Base-by-base conservation (phyloP, 306 rosid genomes). In the Vigna nakashimae region DNA sequence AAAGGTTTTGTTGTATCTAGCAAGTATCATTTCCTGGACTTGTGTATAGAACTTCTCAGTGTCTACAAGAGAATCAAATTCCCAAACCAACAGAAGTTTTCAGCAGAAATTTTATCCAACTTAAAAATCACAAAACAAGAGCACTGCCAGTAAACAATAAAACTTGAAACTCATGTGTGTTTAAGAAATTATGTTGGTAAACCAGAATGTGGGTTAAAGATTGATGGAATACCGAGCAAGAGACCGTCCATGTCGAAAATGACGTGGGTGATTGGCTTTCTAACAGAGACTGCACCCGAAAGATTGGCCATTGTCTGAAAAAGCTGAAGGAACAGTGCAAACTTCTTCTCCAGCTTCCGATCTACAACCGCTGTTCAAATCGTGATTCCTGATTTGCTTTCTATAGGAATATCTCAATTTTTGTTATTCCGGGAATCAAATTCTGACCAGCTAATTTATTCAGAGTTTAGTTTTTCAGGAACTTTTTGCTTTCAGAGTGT, bases 171-270 rank as follows among this genome's bases (percentile, higher is more conserved):
- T n/a, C 4, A 49, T 0, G 0, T 38, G 63, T 13, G 49, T 48
- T n/a, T 46, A 10, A 46, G 49, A 48, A 30, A 2, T 15, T 57
- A 74, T 9, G 48, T 9, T 59, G 1, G 13, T 49, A 8, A 51
- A 50, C 32, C 3, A 24, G 20, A 43, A 66, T 43, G 53, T 66
- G 38, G 17, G 10, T 42, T 11, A 34, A 13, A 42, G 70, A 46
- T 5, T 59, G 51, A 32, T 40, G 34, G 11, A 57, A 79, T 89
- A 94, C 98, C 98, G 6, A 94, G 89, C 76, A 94, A 86, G 73
- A 94, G 97, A 52, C 98, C 98, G 81, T 94, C 98, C 98, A 95
- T 95, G 80, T 95, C 98, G 77, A 95, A 92, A 81, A 89, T 50
- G 80, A 93, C 86, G 50, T 91, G 97, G 11, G 89, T 79, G 82